Base-by-base conservation (phyloP, 139 green algal genomes). In the Haematococcus lacustris region DNA sequence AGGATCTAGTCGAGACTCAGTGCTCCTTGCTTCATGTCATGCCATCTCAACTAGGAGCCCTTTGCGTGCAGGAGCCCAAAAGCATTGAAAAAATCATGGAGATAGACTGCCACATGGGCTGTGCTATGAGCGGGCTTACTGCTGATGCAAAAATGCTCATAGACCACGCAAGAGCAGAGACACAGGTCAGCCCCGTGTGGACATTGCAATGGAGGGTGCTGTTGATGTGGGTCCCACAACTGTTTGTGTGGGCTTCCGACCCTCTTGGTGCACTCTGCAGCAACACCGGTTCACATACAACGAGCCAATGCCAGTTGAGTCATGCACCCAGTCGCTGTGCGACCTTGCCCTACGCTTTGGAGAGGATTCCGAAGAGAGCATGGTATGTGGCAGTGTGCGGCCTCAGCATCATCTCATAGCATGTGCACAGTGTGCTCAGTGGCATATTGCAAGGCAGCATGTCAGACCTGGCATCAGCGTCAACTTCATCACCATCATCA, bases 201-300 rank as follows among this genome's bases (percentile, higher is more conserved):
- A 53, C 43, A 53, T 9, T 9, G 43, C 43, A 53, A 17, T 53
- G 43, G 9, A 53, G 17, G 9, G 43, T 53, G 43, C 17, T 17
- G 9, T 53, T 53, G 47, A 57, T 57, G 13, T 57, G 3, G 1
- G 70, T 37, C n/a, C n/a, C n/a, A n/a, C n/a, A n/a, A n/a, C n/a
- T n/a, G n/a, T n/a, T n/a, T n/a, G n/a, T n/a, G n/a, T n/a, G n/a
- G n/a, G n/a, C n/a, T n/a, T n/a, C n/a, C n/a, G n/a, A n/a, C n/a
- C n/a, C n/a, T n/a, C n/a, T n/a, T n/a, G n/a, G n/a, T n/a, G n/a
- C n/a, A n/a, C 25, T 73, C 39, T 81, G 65, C 93, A 98, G 90
- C 88, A 95, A 83, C 94, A 99, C 74, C 79, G 89, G 7, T 99
- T 99, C 85, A 95, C 90, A 0, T 99, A 98, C 84, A 96, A 98